phyloP scores from a whole-genome alignment of 2,329 filamentous ascomycete genomes.

The Thermothelomyces thermophilus region DNA sequence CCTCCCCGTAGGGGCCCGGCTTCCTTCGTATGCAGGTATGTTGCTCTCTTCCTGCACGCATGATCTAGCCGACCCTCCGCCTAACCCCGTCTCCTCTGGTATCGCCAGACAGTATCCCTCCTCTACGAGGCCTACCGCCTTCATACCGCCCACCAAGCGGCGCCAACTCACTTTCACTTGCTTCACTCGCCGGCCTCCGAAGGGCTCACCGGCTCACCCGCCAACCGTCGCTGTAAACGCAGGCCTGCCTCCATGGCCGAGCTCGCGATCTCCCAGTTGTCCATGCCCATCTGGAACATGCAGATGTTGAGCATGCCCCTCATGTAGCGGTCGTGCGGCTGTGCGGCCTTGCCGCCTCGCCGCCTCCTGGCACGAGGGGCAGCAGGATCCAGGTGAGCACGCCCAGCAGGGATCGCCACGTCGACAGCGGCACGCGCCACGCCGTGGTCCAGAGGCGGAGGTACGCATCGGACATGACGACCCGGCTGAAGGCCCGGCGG shows the following conservation, averaged over 20 bases:
- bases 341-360: constrained; percentile 32
- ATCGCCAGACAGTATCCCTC: no score
- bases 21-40: no score
- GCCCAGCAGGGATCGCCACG: constrained; percentile 42
- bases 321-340: constrained; percentile 38
- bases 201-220: neutral
- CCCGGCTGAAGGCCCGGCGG: constrained; percentile 36
- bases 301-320: constrained; percentile 40
- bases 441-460: constrained; percentile 39
- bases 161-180: no score
- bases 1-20: no score
- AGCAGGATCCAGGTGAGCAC: constrained; percentile 45
- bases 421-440: constrained; percentile 41
- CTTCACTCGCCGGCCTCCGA: neutral
- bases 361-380: constrained; percentile 34
- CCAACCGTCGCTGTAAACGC: constrained; percentile 39
- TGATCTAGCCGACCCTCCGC: no score
- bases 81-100: no score
- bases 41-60: no score
- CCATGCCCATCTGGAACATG: constrained; percentile 40
- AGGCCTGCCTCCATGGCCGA: constrained; percentile 33
- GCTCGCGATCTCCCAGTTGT: constrained; percentile 42
- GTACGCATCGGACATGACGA: constrained; percentile 37
- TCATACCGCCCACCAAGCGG: no score
- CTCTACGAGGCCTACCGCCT: no score